Conservation (phyloP, 2,329 filamentous ascomycete species). For the Fusarium keratoplasticum region DNA sequence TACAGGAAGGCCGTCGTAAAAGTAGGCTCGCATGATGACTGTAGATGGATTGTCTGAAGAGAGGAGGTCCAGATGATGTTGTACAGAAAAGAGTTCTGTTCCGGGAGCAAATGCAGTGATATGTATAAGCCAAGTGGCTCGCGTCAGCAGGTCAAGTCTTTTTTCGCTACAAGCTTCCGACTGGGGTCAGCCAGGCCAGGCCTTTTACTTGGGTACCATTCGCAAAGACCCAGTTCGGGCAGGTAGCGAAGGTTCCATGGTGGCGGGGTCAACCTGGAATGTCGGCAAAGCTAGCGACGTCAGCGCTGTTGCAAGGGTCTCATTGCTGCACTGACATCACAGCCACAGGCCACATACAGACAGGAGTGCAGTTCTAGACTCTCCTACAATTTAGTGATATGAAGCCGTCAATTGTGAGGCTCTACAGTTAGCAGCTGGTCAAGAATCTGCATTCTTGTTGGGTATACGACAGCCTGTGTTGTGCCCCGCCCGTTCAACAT, state of each 20-base stretch:
- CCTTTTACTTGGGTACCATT: slow-evolving; percentile 26
- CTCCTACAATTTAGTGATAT: not conserved
- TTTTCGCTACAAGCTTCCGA: slow-evolving; percentile 18
- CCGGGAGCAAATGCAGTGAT: not conserved
- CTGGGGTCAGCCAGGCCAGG: slow-evolving; percentile 11
- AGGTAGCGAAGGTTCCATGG: slow-evolving; percentile 26
- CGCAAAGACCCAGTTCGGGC: slow-evolving; percentile 5
- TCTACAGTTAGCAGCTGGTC: not conserved
- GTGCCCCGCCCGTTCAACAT: not conserved
- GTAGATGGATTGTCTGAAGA: not conserved
- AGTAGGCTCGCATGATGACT: slow-evolving; percentile 66
- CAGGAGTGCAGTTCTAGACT: not conserved
- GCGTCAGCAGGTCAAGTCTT: slow-evolving; percentile 17
- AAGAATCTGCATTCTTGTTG: not conserved
- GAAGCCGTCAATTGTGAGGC: not conserved
- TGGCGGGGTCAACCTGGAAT: slow-evolving; percentile 37
- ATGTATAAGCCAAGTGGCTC: not conserved
- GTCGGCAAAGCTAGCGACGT: slow-evolving; percentile 38
- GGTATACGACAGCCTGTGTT: not conserved
- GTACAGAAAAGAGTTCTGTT: not conserved
- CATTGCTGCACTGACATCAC: slow-evolving; percentile 33
- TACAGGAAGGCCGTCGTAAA: slow-evolving; percentile 67
- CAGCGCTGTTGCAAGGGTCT: slow-evolving; percentile 33
- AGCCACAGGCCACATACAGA: slow-evolving; percentile 14
- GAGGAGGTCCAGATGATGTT: not conserved